Evolutionary conservation across 139 green algal genomes (phyloP).

Genomic region (Parachlorella kessleri): DNA sequence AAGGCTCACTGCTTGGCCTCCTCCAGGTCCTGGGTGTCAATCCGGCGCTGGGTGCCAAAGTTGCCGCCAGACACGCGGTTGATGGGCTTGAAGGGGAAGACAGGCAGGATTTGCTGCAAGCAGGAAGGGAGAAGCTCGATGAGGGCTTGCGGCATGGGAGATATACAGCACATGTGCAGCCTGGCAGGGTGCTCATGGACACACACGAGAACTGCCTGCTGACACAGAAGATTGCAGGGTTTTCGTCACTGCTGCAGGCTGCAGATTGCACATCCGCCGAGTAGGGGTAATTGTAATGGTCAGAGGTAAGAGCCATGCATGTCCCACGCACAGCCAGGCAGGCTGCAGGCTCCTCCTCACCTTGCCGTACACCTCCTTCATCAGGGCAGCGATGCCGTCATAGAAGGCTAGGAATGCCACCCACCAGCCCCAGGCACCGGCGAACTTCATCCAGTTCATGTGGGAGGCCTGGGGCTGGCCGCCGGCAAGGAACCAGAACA

Average conservation of each 20-base stretch:
- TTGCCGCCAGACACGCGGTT: background rate
- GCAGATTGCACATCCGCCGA: too few species aligned
- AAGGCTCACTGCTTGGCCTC: too few species aligned
- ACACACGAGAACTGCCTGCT: too few species aligned
- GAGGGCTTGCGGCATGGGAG: too few species aligned
- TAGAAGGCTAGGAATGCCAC: conserved; percentile 18
- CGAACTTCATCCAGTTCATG: conserved; percentile 24
- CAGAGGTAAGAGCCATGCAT: too few species aligned
- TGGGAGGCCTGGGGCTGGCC: background rate
- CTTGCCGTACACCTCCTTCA: conserved; percentile 35
- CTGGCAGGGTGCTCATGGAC: too few species aligned
- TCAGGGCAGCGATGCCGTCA: conserved; percentile 19
- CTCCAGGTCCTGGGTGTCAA: background rate
- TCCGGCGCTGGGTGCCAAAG: background rate
- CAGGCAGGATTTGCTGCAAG: conserved; percentile 1
- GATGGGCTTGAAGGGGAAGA: conserved; percentile 4
- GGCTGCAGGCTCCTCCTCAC: too few species aligned
- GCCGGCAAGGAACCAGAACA: conserved; percentile 32
- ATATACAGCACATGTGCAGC: too few species aligned
- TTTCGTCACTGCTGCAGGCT: too few species aligned
- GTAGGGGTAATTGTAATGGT: too few species aligned
- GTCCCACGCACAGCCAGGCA: too few species aligned
- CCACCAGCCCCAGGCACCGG: conserved; percentile 27
- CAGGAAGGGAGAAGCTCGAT: background rate
- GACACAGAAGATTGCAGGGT: too few species aligned